Evolutionary conservation across 371 early-diverging fungal species (phyloP).

Genomic region (Mucor racemosus): DNA sequence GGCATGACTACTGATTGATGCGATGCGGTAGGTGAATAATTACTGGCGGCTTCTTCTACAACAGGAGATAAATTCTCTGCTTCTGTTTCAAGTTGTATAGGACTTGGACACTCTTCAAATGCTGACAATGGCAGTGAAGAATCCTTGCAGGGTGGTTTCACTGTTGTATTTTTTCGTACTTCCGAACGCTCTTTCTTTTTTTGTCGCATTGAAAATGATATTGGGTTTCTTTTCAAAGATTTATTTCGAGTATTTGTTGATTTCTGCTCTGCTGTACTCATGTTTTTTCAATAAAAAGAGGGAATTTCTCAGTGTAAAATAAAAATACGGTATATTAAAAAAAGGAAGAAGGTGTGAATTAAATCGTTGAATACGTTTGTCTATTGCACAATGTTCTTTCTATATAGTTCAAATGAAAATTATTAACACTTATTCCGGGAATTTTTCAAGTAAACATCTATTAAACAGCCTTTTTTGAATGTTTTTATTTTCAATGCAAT

Average conservation of each 20-base stretch:
- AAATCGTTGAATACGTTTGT: not conserved
- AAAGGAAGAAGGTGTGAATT: not conserved
- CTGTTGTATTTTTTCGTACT: not conserved
- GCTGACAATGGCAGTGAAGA: not conserved
- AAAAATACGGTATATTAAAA: no score
- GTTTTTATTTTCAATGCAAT: not conserved
- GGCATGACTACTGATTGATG: not conserved
- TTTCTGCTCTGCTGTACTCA: not conserved
- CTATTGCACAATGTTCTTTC: not conserved
- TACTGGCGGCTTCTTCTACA: not conserved
- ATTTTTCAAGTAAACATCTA: not conserved
- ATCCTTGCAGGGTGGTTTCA: not conserved
- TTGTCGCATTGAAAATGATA: slow-evolving; percentile 8
- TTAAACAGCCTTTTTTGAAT: not conserved
- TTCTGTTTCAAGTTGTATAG: not conserved
- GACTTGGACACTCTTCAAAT: not conserved
- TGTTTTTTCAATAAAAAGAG: not conserved
- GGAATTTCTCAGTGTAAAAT: not conserved
- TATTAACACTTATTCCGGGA: not conserved
- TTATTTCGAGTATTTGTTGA: not conserved
- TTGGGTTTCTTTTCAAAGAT: not conserved
- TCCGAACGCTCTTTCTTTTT: slow-evolving; percentile 13
- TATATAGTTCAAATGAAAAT: slow-evolving; percentile 4
- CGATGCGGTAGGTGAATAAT: not conserved
- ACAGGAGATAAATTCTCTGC: not conserved